phyloP scores from a whole-genome alignment of 192 early-diverging fungal genomes.

The Blastocladiella britannica region DNA sequence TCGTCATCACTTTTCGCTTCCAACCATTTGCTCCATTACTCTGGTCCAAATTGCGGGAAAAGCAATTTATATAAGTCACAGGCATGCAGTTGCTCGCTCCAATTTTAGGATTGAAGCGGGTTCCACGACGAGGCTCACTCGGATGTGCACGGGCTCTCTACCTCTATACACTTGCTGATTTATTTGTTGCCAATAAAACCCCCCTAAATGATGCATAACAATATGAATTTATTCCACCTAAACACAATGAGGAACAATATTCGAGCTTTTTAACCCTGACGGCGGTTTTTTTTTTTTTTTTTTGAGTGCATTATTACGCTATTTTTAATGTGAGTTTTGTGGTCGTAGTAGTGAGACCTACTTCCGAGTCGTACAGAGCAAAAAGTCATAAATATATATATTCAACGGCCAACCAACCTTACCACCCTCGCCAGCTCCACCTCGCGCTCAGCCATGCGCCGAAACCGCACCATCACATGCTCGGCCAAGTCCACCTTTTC shows the following conservation, averaged over 20 bases:
- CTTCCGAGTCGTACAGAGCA: too few species aligned
- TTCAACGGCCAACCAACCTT: too few species aligned
- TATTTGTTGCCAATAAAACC: background rate
- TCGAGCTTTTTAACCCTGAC: constrained; percentile 1
- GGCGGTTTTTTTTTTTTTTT: background rate
- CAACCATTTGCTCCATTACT: background rate
- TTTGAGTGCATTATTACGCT: too few species aligned
- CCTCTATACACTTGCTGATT: background rate
- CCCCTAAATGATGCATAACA: background rate
- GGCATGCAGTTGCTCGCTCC: background rate
- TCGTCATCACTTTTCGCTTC: too few species aligned
- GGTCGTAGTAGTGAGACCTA: too few species aligned
- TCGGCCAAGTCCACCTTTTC: too few species aligned
- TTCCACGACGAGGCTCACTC: background rate
- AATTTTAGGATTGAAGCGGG: background rate
- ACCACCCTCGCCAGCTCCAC: too few species aligned
- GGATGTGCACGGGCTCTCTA: background rate
- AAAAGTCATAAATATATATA: too few species aligned
- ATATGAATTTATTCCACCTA: background rate
- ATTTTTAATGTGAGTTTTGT: too few species aligned
- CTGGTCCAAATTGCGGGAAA: background rate
- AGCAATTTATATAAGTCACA: too few species aligned
- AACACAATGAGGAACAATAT: background rate
- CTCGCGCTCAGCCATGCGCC: too few species aligned
- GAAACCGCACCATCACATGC: too few species aligned